Evolutionary conservation across 345 rosid genomes (phyloP).

Genomic region (Zanthoxylum bungeanum): DNA sequence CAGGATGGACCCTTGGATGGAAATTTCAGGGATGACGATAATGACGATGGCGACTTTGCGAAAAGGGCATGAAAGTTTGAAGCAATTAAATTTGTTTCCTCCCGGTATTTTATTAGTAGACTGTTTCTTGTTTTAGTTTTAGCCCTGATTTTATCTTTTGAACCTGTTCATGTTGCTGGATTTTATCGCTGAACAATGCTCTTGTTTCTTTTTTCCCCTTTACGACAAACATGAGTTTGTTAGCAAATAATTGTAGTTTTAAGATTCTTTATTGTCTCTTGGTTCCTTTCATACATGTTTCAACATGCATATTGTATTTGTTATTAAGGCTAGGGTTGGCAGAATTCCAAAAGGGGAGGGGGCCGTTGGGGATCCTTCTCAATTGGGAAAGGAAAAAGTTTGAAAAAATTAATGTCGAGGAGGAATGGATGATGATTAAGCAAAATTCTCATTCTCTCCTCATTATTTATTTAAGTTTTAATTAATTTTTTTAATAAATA

Average conservation of each 20-base stretch:
- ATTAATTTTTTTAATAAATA: no score
- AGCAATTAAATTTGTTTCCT: neutral
- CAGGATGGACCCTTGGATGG: constrained; percentile 18
- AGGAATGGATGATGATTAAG: no score
- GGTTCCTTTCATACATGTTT: neutral
- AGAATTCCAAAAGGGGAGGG: no score
- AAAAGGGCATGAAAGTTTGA: constrained; percentile 58
- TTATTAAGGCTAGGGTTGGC: neutral
- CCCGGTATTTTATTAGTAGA: neutral
- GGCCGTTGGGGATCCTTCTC: no score
- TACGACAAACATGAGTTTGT: constrained; percentile 1
- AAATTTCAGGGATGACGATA: constrained; percentile 30
- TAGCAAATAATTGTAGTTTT: constrained; percentile 20
- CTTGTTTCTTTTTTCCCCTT: neutral
- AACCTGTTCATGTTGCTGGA: constrained; percentile 6
- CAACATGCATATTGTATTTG: neutral
- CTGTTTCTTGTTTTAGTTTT: neutral
- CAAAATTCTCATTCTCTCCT: no score
- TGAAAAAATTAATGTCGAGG: no score
- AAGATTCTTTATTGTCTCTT: neutral
- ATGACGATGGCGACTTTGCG: constrained; percentile 50
- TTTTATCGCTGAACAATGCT: neutral
- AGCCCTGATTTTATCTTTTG: neutral
- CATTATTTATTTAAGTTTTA: no score
- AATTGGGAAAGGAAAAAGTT: no score